Percentiles rank a stretch among this genome's conserved stretches.
Evolutionary conservation across 2,329 filamentous ascomycete genomes (phyloP).

Genomic region (Epichloe sp.): DNA sequence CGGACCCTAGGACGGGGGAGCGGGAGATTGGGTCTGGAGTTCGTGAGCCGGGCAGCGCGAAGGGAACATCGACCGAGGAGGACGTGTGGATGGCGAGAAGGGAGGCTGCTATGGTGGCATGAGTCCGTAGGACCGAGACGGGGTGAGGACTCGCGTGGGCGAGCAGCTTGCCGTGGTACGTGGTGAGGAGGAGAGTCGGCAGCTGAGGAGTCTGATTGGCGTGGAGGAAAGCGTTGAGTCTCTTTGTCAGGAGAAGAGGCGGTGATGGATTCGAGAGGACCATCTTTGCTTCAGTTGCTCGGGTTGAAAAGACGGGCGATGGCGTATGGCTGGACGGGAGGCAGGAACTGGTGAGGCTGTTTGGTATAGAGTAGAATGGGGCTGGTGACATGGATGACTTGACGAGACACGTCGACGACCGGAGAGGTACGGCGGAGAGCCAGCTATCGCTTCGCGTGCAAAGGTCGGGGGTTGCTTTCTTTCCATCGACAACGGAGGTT

Average conservation of each 20-base stretch:
- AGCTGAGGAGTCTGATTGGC: conserved; percentile 43
- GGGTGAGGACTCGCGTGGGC: conserved; percentile 45
- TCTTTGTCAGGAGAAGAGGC: conserved; percentile 51
- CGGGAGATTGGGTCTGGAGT: conserved; percentile 14
- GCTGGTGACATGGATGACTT: no score
- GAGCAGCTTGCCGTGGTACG: conserved; percentile 48
- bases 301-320: no score
- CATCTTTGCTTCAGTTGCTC: conserved; percentile 12
- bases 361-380: background rate
- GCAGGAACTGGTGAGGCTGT: no score
- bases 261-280: conserved; percentile 30
- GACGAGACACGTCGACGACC: no score
- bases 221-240: conserved; percentile 48
- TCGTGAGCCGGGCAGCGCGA: conserved; percentile 26
- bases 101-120: conserved; percentile 50
- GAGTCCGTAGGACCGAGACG: conserved; percentile 44
- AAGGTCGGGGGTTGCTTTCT: no score
- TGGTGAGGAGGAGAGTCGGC: conserved; percentile 46
- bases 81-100: conserved; percentile 45
- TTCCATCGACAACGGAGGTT: no score
- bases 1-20: conserved; percentile 12
- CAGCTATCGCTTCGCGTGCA: background rate
- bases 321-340: no score
- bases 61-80: conserved; percentile 27
- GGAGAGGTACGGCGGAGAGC: background rate